Evolutionary conservation across 2,329 filamentous ascomycete genomes (phyloP).

Genomic region (Trichophyton equinum): DNA sequence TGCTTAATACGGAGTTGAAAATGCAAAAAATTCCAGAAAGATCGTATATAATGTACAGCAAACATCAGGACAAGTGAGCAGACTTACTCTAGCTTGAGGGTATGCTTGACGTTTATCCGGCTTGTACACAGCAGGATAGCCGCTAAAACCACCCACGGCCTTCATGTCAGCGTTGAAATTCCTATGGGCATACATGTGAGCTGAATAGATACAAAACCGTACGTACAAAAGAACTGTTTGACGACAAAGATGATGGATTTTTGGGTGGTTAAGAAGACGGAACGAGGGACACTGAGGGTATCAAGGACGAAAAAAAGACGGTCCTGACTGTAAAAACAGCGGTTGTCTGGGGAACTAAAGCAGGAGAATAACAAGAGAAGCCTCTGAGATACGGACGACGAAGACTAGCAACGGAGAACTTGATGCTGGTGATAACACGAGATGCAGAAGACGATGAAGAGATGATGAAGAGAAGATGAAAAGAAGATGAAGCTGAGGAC

Average conservation of each 20-base stretch:
- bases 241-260: not conserved
- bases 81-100: not conserved
- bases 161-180: conserved; percentile 3
- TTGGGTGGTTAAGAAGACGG: not conserved
- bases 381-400: conserved; percentile 25
- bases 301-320: not conserved
- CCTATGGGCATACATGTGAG: not conserved
- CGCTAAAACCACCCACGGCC: not conserved
- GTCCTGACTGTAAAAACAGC: not conserved
- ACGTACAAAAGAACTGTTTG: not conserved
- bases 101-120: conserved; percentile 4
- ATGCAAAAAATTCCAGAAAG: no score
- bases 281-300: not conserved
- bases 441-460: not conserved
- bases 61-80: no score
- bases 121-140: not conserved
- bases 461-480: conserved; percentile 8
- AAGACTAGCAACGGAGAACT: not conserved
- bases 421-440: not conserved
- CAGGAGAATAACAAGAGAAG: conserved; percentile 44
- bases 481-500: conserved; percentile 15
- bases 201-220: not conserved
- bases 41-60: no score
- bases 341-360: conserved; percentile 10
- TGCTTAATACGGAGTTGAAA: no score